Evolutionary conservation across 1,284 basidiomycete genomes (phyloP), one percentile per base, ranked within the genome.

Genomic region (Spongiforma sp.): DNA sequence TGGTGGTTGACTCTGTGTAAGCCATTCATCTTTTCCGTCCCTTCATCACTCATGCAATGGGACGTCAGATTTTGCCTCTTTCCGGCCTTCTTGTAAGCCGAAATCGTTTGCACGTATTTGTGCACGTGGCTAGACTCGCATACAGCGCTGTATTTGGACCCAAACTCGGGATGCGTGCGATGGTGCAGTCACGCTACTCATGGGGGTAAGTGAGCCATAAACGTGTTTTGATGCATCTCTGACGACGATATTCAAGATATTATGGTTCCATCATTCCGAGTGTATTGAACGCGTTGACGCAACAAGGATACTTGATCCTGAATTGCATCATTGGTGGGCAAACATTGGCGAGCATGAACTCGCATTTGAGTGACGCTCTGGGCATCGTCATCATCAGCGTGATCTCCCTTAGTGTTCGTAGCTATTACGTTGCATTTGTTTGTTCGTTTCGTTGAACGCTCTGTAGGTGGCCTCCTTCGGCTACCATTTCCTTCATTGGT

Each of bases 331-430:
- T 92, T 59, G 92, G 90, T 9, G 93, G 91, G 0, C 91, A 93
- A 73, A 86, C 88, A 1, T 78, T 94, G 52, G 84, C 87, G 4
- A 84, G 87, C 39, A 86, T 88, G 11, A 89, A 85, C 50, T 73
- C 76, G 24, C 79, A 80, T 61, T 69, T 87, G 21, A 70, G 82
- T 63, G 83, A 82, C 54, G 82, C 85, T 0, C 62, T 92, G 9
- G 94, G 94, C 1, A 95, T 95, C 65, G 89, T 93, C 21, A 89
- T 95, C 62, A 90, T 94, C 33, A 82, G 86, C 3, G 65, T 91
- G 33, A 83, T 93, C 36, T 87, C 89, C 1, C 80, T 95, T 30
- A 79, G 83, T 36, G 85, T 93, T 46, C 73, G 82, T 69, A 33
- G 15, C 32, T 17, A 32, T 65, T 55, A 24, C 8, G 10, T 52